Conservation (phyloP, 495 filamentous ascomycete genomes). For the Clohesyomyces aquaticus region DNA sequence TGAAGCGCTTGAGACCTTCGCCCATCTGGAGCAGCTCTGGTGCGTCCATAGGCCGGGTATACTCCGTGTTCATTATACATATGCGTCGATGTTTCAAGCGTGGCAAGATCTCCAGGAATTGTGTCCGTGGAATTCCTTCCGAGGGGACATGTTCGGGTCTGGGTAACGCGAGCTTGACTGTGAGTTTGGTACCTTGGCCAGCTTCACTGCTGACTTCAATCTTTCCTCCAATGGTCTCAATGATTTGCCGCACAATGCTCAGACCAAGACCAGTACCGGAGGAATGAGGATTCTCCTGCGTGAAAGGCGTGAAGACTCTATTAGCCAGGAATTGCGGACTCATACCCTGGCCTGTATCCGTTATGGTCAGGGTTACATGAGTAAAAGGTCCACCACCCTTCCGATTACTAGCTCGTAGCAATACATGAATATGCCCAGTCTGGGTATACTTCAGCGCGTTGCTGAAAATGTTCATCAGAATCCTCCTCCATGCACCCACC, state of each 20-base stretch:
- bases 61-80: conserved; percentile 11
- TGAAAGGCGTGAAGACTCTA: conserved; percentile 42
- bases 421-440: conserved; percentile 39
- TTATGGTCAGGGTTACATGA: conserved; percentile 33
- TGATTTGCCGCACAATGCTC: conserved; percentile 43
- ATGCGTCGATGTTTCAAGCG: conserved; percentile 15
- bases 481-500: conserved; percentile 33
- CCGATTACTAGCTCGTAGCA: conserved; percentile 21
- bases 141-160: background rate
- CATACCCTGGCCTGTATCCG: conserved; percentile 46
- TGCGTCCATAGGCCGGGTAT: background rate
- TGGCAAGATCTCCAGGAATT: conserved; percentile 2
- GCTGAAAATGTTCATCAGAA: conserved; percentile 45
- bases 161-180: conserved; percentile 28
- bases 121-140: background rate
- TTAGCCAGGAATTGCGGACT: conserved; percentile 37
- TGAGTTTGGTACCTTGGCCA: conserved; percentile 36
- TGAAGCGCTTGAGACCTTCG: conserved; percentile 1
- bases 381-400: background rate
- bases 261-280: conserved; percentile 47
- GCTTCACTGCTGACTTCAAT: conserved; percentile 37
- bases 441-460: conserved; percentile 48
- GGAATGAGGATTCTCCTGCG: conserved; percentile 43
- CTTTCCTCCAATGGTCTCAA: conserved; percentile 37
- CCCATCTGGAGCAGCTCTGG: background rate